phyloP scores from a whole-genome alignment of 1,139 yeast genomes.

The Sugiyamaella japonica region DNA sequence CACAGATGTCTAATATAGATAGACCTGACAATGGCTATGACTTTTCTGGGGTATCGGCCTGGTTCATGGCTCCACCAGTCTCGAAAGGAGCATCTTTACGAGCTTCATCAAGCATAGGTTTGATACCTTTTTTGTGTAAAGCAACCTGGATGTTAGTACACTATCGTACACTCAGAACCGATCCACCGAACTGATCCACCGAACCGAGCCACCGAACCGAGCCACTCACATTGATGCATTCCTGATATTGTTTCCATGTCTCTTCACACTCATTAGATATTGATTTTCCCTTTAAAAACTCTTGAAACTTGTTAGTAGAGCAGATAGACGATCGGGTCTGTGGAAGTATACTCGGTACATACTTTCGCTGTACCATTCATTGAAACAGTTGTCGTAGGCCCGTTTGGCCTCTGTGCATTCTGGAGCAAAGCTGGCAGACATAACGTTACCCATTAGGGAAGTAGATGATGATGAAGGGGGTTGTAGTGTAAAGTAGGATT shows the following conservation, averaged over 20 bases:
- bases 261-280: slow-evolving; percentile 85
- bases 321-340: not conserved
- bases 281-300: slow-evolving; percentile 67
- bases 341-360: slow-evolving; percentile 28
- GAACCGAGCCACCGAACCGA: not conserved
- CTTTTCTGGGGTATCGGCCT: slow-evolving; percentile 25
- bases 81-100: slow-evolving; percentile 89
- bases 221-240: slow-evolving; percentile 68
- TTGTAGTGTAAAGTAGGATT: no score
- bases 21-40: slow-evolving; percentile 11
- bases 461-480: not conserved
- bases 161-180: not conserved
- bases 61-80: slow-evolving; percentile 51
- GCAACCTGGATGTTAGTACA: slow-evolving; percentile 42
- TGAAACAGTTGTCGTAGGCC: slow-evolving; percentile 88
- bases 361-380: slow-evolving; percentile 92
- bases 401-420: slow-evolving; percentile 88
- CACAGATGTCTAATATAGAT: not conserved
- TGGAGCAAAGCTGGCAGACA: slow-evolving; percentile 96
- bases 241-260: slow-evolving; percentile 82
- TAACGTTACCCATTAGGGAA: slow-evolving; percentile 43
- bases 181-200: not conserved
- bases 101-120: slow-evolving; percentile 88
- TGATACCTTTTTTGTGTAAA: slow-evolving; percentile 66
- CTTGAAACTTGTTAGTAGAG: slow-evolving; percentile 28